Evolutionary conservation across 495 filamentous ascomycete genomes (phyloP).

Genomic region (Collariella sp.): DNA sequence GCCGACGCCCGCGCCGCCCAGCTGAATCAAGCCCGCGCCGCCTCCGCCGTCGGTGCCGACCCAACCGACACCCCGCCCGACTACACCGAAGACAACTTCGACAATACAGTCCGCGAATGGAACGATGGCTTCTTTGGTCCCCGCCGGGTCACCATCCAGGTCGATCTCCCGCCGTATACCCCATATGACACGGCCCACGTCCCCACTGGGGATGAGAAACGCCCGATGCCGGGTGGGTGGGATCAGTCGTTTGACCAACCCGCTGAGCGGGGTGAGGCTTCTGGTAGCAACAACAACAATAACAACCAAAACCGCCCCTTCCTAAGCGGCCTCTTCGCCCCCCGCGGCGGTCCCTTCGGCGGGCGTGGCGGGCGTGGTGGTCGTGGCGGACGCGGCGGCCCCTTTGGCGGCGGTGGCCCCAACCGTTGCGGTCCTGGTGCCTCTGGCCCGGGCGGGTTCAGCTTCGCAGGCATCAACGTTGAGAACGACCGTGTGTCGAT

Average conservation of each 20-base stretch:
- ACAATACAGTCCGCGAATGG: slow-evolving; percentile 39
- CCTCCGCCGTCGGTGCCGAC: not conserved
- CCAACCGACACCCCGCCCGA: not conserved
- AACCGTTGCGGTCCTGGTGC: not conserved
- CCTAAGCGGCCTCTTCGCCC: not conserved
- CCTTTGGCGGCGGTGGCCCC: not conserved
- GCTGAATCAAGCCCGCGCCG: slow-evolving; percentile 24
- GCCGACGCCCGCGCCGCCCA: slow-evolving; percentile 20
- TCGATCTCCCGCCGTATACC: not conserved
- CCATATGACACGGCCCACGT: not conserved
- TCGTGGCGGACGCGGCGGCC: not conserved
- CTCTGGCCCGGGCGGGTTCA: slow-evolving; percentile 28
- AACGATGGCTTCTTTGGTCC: slow-evolving; percentile 44
- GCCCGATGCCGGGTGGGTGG: slow-evolving; percentile 22
- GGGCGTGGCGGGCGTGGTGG: not conserved
- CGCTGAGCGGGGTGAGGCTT: not conserved
- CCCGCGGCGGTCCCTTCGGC: not conserved
- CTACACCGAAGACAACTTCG: slow-evolving; percentile 15
- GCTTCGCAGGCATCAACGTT: slow-evolving; percentile 28
- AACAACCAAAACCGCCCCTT: not conserved
- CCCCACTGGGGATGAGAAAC: not conserved
- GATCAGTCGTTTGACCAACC: slow-evolving; percentile 16
- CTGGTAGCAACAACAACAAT: not conserved
- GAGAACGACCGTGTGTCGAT: slow-evolving; percentile 33
- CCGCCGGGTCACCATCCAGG: slow-evolving; percentile 24